Base-by-base conservation (phyloP, 441 rosid species). In the Populus hybrid region DNA sequence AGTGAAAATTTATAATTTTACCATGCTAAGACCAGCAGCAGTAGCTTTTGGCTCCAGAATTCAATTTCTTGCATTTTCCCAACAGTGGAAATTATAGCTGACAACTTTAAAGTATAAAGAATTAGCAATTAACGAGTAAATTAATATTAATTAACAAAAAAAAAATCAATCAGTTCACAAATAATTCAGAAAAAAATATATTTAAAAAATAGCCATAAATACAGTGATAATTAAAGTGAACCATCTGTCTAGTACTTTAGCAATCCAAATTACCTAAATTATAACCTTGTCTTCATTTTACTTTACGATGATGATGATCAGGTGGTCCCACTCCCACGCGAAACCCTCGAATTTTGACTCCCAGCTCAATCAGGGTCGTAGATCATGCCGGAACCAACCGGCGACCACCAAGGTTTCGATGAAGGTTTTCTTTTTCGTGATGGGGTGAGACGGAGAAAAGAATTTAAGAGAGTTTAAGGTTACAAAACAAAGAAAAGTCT, bases 311-410 rank as follows among this genome's bases (percentile, higher is more conserved):
- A 53, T 23, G 26, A 35, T 67, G 50, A 69, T 82, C 79, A 76
- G 74, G 63, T 69, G 65, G 72, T 26, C 34, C 72, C 40, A 75
- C 67, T 67, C 72, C 71, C 77, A 72, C 53, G 78, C 21, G 67
- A 40, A 61, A 67, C 70, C 75, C 35, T 61, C 6, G 76, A 74
- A 50, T 79, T 67, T 16, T 75, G 76, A 82, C 30, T 30, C 32
- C 57, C 57, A 12, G 57, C 57, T 59, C 76, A 78, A 84, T 80
- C 84, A 78, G 73, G 73, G 83, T 78, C 76, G 78, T 75, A 73
- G 88, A 88, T 87, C 87, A 82, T 83, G 70, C 77, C 77, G 83
- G 75, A 16, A 66, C 53, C 38, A 18, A 42, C 42, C 79, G 34
- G 82, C 40, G 28, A 70, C 57, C 20, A 80, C 38, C 81, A 71